These are phyloP conservation scores for Hemisphaericaspora lyxosophila DNA, from an alignment of 1,139 yeast genomes.

Conservation along the genomic window DNA sequence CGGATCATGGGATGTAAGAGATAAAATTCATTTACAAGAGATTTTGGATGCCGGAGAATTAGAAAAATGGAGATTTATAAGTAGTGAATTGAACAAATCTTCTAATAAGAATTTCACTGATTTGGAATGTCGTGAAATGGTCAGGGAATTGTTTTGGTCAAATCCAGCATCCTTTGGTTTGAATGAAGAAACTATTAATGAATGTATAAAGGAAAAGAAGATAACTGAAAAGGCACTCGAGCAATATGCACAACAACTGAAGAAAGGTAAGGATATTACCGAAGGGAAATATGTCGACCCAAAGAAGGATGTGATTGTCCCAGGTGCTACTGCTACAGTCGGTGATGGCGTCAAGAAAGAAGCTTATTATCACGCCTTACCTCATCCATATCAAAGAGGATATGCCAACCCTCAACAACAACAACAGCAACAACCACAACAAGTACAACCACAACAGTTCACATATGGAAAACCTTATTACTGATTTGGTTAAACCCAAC, in stretches of 20 bases:
- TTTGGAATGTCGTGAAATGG: constrained; percentile 55
- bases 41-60: constrained; percentile 67
- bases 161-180: constrained; percentile 63
- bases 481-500: constrained; percentile 1
- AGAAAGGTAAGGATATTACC: constrained; percentile 11
- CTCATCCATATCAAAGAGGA: constrained; percentile 6
- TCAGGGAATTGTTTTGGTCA: constrained; percentile 52
- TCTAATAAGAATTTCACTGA: constrained; percentile 57
- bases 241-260: constrained; percentile 21
- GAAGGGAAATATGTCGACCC: constrained; percentile 39
- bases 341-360: constrained; percentile 4
- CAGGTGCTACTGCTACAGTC: not conserved
- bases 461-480: constrained; percentile 6
- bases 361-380: constrained; percentile 5
- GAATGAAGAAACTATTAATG: constrained; percentile 41
- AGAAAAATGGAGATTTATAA: constrained; percentile 68
- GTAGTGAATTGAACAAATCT: constrained; percentile 59
- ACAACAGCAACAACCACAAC: constrained; percentile 4
- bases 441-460: constrained; percentile 7
- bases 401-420: constrained; percentile 5
- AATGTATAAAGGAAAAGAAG: constrained; percentile 38
- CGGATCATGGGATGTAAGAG: constrained; percentile 62
- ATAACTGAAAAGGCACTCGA: constrained; percentile 38
- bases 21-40: constrained; percentile 50
- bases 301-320: constrained; percentile 2